Conservation (phyloP, 495 filamentous ascomycete species). For the Penicillium arizonense region DNA sequence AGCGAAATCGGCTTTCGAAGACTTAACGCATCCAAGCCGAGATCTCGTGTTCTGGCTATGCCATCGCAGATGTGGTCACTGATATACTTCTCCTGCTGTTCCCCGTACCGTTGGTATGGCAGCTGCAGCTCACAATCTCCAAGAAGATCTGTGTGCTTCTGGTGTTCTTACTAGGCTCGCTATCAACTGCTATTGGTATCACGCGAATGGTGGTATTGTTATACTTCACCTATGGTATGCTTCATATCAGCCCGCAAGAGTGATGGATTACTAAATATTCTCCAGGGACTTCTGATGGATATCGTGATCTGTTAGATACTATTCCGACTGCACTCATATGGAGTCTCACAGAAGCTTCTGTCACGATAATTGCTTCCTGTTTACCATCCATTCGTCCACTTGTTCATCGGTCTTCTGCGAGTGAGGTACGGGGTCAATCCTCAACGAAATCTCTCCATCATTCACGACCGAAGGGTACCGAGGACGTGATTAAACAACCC, state of each 20-base stretch:
- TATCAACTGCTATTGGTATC: slow-evolving; percentile 7
- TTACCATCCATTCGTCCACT: slow-evolving; percentile 7
- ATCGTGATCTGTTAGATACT: slow-evolving; percentile 11
- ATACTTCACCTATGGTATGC: slow-evolving; percentile 8
- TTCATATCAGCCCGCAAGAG: too few species aligned
- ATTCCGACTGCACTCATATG: slow-evolving; percentile 13
- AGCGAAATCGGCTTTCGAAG: too few species aligned
- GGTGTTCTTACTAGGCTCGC: slow-evolving; percentile 8
- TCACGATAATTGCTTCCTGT: slow-evolving; percentile 12
- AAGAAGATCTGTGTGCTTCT: slow-evolving; percentile 10
- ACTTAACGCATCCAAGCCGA: slow-evolving; percentile 8
- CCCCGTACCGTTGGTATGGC: slow-evolving; percentile 5
- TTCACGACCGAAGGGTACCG: too few species aligned
- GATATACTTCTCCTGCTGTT: slow-evolving; percentile 3
- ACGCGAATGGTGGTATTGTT: slow-evolving; percentile 6
- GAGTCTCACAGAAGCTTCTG: slow-evolving; percentile 14
- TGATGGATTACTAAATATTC: not conserved
- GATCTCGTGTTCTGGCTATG: slow-evolving; percentile 7
- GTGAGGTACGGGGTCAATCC: too few species aligned
- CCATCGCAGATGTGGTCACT: slow-evolving; percentile 8
- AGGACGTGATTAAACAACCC: too few species aligned
- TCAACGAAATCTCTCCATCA: too few species aligned
- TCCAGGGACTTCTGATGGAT: slow-evolving; percentile 2
- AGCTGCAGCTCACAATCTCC: slow-evolving; percentile 5
- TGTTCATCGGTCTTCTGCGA: slow-evolving; percentile 18